Evolutionary conservation across 495 filamentous ascomycete genomes (phyloP).

Genomic region (Hypoxylon perforatum): DNA sequence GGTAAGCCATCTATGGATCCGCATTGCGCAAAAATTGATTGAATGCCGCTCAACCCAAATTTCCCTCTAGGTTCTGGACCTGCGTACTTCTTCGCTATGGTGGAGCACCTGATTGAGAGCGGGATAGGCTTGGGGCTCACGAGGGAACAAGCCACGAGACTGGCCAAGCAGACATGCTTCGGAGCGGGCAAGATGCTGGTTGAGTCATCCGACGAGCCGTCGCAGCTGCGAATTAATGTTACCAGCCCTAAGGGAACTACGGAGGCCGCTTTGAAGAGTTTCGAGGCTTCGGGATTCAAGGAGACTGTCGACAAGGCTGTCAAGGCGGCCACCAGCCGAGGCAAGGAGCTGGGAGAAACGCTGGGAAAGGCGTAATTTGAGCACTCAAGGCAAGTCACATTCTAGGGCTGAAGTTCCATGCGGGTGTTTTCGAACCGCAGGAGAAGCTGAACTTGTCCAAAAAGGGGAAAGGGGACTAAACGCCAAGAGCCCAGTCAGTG

Average conservation of each 20-base stretch:
- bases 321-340: slow-evolving; percentile 42
- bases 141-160: slow-evolving; percentile 46
- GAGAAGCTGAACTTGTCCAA: no score
- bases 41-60: slow-evolving; percentile 9
- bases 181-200: slow-evolving; percentile 50
- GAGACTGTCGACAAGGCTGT: slow-evolving; percentile 47
- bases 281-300: slow-evolving; percentile 47
- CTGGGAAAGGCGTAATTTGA: slow-evolving; percentile 28
- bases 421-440: no score
- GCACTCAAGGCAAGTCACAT: neutral
- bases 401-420: no score
- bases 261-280: slow-evolving; percentile 48
- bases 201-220: slow-evolving; percentile 45
- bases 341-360: slow-evolving; percentile 45
- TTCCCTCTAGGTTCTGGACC: slow-evolving; percentile 47
- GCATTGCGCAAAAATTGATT: neutral
- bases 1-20: slow-evolving; percentile 41
- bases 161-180: slow-evolving; percentile 50
- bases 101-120: slow-evolving; percentile 50
- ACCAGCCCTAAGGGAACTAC: slow-evolving; percentile 52
- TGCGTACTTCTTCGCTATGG: slow-evolving; percentile 52
- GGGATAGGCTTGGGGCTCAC: slow-evolving; percentile 45
- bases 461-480: no score
- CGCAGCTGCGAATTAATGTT: slow-evolving; percentile 49
- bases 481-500: no score